These are phyloP conservation scores for Myriosclerotinia curreyana DNA, from an alignment of 2,329 filamentous ascomycete genomes.

Conservation along the genomic window DNA sequence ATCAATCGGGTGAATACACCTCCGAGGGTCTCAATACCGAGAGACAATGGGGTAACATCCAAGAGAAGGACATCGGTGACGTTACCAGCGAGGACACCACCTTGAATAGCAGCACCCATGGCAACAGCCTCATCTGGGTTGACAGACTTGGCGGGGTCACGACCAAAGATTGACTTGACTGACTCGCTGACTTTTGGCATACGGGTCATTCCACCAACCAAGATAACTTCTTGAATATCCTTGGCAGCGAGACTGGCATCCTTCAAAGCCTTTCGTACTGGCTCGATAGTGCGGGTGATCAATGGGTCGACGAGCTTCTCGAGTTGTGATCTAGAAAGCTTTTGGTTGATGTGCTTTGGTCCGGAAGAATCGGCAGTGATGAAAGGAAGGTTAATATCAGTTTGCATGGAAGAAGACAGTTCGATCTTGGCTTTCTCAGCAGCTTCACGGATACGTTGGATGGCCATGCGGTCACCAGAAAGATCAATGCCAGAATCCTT, in stretches of 20 bases:
- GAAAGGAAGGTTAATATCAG: conserved; percentile 98
- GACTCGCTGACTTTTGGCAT: conserved; percentile 98
- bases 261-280: conserved; percentile 95
- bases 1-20: conserved; percentile 98
- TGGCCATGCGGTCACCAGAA: conserved; percentile 91
- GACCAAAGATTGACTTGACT: conserved; percentile 94
- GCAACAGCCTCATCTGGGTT: conserved; percentile 98
- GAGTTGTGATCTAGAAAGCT: conserved; percentile 88
- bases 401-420: conserved; percentile 90
- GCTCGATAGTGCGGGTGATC: conserved; percentile 81
- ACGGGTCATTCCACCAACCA: conserved; percentile 98
- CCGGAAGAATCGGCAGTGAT: conserved; percentile 94
- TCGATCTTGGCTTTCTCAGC: conserved; percentile 99
- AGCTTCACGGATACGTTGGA: conserved; percentile 97
- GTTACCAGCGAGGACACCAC: conserved; percentile 93
- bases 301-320: conserved; percentile 90
- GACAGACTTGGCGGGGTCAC: conserved; percentile 94
- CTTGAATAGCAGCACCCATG: conserved; percentile 95
- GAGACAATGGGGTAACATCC: conserved; percentile 91
- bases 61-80: conserved; percentile 94
- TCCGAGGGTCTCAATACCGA: conserved; percentile 97
- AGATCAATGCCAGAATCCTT: conserved; percentile 90
- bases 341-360: conserved; percentile 97
- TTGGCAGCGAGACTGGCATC: conserved; percentile 87
- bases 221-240: conserved; percentile 96